Conservation (phyloP, 305 asterid genomes). For the Andrographis paniculata region DNA sequence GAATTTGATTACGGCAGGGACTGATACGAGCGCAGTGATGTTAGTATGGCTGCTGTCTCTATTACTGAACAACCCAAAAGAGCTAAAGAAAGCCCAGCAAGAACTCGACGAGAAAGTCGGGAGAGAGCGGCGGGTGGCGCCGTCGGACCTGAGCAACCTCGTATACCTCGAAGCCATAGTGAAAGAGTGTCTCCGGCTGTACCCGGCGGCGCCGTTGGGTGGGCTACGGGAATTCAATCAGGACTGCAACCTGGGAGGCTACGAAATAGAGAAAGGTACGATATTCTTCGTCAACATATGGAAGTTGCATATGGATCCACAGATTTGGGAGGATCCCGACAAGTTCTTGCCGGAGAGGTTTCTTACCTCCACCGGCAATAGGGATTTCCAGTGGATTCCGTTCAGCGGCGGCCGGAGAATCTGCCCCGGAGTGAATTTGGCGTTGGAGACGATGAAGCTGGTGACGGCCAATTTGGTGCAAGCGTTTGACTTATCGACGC, state of each 20-base stretch:
- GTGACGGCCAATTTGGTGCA: no score
- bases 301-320: conserved; percentile 27
- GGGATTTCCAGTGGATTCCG: no score
- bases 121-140: conserved; percentile 1
- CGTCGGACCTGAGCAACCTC: conserved; percentile 16
- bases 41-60: conserved; percentile 18
- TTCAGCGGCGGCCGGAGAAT: no score
- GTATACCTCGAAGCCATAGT: conserved; percentile 19
- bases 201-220: conserved; percentile 17
- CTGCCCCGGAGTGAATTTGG: no score
- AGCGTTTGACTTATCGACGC: no score
- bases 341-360: no score
- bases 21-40: conserved; percentile 12
- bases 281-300: conserved; percentile 18
- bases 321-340: no score
- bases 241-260: conserved; percentile 15
- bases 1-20: conserved; percentile 14
- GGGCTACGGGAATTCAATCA: conserved; percentile 7
- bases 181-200: conserved; percentile 16
- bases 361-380: no score
- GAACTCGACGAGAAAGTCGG: conserved; percentile 18
- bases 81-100: conserved; percentile 12
- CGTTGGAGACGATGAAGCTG: no score
- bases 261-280: conserved; percentile 21
- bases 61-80: conserved; percentile 9